phyloP scores from a whole-genome alignment of 805 yeast species.

The Hanseniaspora lachancei region DNA sequence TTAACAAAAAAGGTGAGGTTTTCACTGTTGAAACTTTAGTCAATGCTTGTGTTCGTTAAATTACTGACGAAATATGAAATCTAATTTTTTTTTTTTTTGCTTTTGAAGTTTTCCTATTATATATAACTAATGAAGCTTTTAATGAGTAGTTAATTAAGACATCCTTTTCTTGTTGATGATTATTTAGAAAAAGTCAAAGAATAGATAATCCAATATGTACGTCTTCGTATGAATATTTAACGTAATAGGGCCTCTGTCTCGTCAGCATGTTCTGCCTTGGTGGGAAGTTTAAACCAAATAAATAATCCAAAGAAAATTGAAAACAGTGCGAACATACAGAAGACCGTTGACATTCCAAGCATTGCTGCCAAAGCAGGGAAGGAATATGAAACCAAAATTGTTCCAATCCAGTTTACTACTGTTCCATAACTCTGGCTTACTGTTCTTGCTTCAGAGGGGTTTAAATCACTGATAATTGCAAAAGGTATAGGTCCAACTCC shows the following conservation, averaged over 20 bases:
- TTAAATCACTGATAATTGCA: conserved; percentile 73
- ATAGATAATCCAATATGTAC: too few relatives aligned
- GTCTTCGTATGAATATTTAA: too few relatives aligned
- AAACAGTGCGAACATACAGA: conserved; percentile 52
- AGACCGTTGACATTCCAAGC: conserved; percentile 63
- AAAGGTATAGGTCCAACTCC: conserved; percentile 97
- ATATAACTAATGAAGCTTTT: too few relatives aligned
- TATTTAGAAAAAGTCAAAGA: too few relatives aligned
- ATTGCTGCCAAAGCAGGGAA: conserved; percentile 60
- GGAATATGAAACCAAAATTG: conserved; percentile 64
- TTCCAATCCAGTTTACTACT: conserved; percentile 79
- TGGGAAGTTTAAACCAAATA: conserved; percentile 45
- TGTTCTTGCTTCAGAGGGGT: conserved; percentile 65
- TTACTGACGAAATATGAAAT: background rate
- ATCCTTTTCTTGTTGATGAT: too few relatives aligned
- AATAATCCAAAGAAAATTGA: conserved; percentile 40
- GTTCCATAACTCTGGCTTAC: conserved; percentile 90
- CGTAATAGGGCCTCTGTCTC: background rate
- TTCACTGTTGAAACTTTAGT: conserved; percentile 63
- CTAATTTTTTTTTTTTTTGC: background rate
- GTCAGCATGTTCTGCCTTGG: conserved; percentile 40
- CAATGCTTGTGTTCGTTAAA: conserved; percentile 65
- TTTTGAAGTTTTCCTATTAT: too few relatives aligned
- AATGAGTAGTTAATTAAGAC: too few relatives aligned
- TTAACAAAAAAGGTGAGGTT: conserved; percentile 64